A percentile compares a stretch with the other conserved stretches of the same genome.
Conservation (phyloP, 2,329 filamentous ascomycete genomes). For the Arthrocladium fulminans region DNA sequence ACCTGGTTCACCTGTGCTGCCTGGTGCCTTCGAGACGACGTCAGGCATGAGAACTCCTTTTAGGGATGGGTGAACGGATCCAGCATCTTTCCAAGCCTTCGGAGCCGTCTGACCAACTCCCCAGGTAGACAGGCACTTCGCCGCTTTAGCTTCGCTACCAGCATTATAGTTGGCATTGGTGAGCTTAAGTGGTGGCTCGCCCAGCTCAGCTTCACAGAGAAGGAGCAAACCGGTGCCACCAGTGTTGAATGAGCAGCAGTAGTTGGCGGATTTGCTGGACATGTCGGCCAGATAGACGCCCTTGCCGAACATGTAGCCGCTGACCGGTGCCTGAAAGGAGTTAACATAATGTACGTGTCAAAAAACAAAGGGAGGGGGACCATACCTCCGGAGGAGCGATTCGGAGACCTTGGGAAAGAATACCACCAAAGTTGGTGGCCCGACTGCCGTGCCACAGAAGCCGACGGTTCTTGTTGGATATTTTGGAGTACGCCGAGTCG, state of each 20-base stretch:
- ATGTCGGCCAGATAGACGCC: constrained; percentile 84
- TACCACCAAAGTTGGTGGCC: constrained; percentile 76
- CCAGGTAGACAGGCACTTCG: constrained; percentile 58
- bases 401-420: constrained; percentile 77
- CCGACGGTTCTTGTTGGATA: constrained; percentile 55
- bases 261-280: constrained; percentile 71
- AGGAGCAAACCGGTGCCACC: constrained; percentile 64
- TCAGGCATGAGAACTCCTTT: constrained; percentile 56
- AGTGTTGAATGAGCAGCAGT: constrained; percentile 57
- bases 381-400: constrained; percentile 60
- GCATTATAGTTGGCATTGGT: constrained; percentile 52
- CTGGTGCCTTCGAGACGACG: constrained; percentile 12
- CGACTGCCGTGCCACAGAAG: constrained; percentile 84
- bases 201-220: constrained; percentile 76
- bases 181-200: constrained; percentile 62
- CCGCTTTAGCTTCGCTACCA: constrained; percentile 50
- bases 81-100: constrained; percentile 65
- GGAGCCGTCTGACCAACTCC: constrained; percentile 60
- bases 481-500: constrained; percentile 43
- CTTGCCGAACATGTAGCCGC: constrained; percentile 83
- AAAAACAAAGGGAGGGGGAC: not conserved
- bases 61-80: constrained; percentile 54
- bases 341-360: not conserved
- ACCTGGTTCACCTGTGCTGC: constrained; percentile 10
- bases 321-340: constrained; percentile 49